Evolutionary conservation across 2,329 filamentous ascomycete genomes (phyloP), one percentile per base, ranked within the genome.

Genomic region (Penicillium fuscoglaucum): DNA sequence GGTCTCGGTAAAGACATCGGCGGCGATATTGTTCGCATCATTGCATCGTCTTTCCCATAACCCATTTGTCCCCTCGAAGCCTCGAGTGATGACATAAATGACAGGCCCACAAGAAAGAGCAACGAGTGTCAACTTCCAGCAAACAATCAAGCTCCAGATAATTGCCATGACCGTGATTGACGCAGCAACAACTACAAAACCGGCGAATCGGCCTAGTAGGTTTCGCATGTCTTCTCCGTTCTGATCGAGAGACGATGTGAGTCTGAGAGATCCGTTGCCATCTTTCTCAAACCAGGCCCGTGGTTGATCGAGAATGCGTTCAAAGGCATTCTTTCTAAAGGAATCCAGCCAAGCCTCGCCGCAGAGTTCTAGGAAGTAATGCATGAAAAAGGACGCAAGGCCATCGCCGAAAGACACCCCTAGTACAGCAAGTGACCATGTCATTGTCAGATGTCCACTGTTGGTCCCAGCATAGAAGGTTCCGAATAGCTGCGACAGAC

Each of bases 201-300:
- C 88, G 0, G 88, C 81, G 68, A 96, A 96, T 1, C 89, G 84
- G 2, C 90, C 89, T 0, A 96, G 81, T 0, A 98, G 78, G 65
- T 90, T 92, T 9, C 90, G 84, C 84, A 95, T 93, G 70, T 96
- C 91, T 71, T 98, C 92, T 0, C 89, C 90, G 66, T 91, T 90
- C 17, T 89, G 84, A 67, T 96, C 91, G 0, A 98, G 82, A 45
- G 84, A 88, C 60, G 90, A 87, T 0, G 82, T 86, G 43, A 98
- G 80, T 2, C 82, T 80, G 0, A 81, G 79, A 0, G 88, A 78
- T 0, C 83, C 84, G 71, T 95, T 90, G 35, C 81, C 79, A 2
- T 88, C 80, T 50, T 82, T 78, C 62, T 91, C 87, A 66, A 96
- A 96, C 88, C 92, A 98, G 5, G 83, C 75, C 60, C 84, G 87